Evolutionary conservation across 306 rosid genomes (phyloP).

Genomic region (Erythrophleum fordii): DNA sequence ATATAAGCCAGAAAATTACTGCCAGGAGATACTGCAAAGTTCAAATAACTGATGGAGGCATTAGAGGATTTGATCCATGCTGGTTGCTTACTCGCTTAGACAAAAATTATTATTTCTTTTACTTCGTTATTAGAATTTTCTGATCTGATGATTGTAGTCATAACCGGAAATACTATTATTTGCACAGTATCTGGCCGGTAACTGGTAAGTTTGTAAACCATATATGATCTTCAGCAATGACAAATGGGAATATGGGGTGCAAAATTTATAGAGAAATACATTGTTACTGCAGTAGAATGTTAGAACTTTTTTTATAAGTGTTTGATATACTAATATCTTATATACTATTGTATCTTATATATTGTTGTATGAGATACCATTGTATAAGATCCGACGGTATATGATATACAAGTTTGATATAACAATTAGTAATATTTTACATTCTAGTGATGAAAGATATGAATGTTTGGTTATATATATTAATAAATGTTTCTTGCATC

Average conservation of each 20-base stretch:
- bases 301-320: too few species aligned
- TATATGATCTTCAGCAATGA: not conserved
- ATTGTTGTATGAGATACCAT: too few species aligned
- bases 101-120: not conserved
- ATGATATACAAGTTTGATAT: too few species aligned
- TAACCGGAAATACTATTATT: not conserved
- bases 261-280: not conserved
- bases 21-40: not conserved
- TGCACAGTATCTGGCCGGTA: not conserved
- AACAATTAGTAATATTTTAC: too few species aligned
- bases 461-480: too few species aligned
- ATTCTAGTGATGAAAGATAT: too few species aligned
- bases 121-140: not conserved
- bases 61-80: not conserved
- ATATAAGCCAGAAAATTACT: not conserved
- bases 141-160: too few species aligned
- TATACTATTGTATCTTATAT: too few species aligned
- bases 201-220: not conserved
- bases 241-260: not conserved
- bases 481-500: too few species aligned
- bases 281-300: too few species aligned
- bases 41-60: not conserved
- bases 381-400: too few species aligned
- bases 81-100: not conserved
- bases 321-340: too few species aligned